Evolutionary conservation across 2,329 filamentous ascomycete genomes (phyloP).

Genomic region (Akanthomyces uredinophilus): DNA sequence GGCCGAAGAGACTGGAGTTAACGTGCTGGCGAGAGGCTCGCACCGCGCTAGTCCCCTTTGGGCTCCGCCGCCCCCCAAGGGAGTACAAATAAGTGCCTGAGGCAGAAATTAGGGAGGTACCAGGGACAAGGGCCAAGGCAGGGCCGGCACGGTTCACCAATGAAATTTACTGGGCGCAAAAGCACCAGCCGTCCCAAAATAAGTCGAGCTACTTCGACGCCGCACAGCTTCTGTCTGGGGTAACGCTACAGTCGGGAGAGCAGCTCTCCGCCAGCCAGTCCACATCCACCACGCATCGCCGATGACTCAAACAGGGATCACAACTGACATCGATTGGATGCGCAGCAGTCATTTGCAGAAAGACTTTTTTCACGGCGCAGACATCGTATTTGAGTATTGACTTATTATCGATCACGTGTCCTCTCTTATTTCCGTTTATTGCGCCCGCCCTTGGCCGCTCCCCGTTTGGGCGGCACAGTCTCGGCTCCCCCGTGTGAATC

Average conservation of each 20-base stretch:
- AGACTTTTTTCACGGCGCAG: not conserved
- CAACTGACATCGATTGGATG: not conserved
- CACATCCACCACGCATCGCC: conserved; percentile 12
- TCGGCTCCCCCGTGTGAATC: conserved; percentile 51
- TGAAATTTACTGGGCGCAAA: not conserved
- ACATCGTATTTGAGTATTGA: conserved; percentile 5
- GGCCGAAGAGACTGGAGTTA: conserved; percentile 41
- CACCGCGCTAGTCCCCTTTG: conserved; percentile 30
- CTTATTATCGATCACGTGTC: not conserved
- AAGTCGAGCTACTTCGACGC: conserved; percentile 6
- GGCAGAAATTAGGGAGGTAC: conserved; percentile 17
- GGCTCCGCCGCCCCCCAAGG: conserved; percentile 19
- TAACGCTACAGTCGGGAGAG: conserved; percentile 2
- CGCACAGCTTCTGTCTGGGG: not conserved
- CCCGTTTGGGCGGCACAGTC: conserved; percentile 35
- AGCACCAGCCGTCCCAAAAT: not conserved
- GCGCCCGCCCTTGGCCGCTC: conserved; percentile 31
- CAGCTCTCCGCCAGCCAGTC: not conserved
- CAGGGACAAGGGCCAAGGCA: not conserved
- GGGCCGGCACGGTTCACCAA: conserved; percentile 1
- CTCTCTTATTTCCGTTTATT: conserved; percentile 35
- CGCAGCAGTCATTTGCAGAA: not conserved
- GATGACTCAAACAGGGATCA: conserved; percentile 19
- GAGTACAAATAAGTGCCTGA: conserved; percentile 23
- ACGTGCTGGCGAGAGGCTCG: conserved; percentile 31